A percentile compares a stretch with the other conserved stretches of the same genome.
These are phyloP conservation scores for Hordeum vulgare DNA, from an alignment of 176 grass and related monocot genomes.

Conservation along the genomic window MorexV3_pseudomolecules_assembly NC_058519.1:533920577-533921076, in stretches of 20 bases:
- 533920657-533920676: not conserved
- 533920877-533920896: not conserved
- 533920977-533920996: not conserved
- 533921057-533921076: not conserved
- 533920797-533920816: not conserved
- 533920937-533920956: not conserved
- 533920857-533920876: not conserved
- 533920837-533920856: not conserved
- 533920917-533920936: not conserved
- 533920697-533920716: not conserved
- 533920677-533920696: not conserved
- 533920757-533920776: not conserved
- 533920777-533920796: not conserved
- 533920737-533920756: not conserved
- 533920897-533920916: not conserved
- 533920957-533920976: not conserved
- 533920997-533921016: not conserved
- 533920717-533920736: not conserved
- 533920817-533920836: not conserved
- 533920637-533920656: not conserved
- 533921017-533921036: not conserved
- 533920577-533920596: not conserved
- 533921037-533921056: not conserved
- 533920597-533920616: not conserved
- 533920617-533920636: not conserved